Conservation (phyloP, 192 early-diverging fungal genomes). For the Geranomyces michiganensis region DNA sequence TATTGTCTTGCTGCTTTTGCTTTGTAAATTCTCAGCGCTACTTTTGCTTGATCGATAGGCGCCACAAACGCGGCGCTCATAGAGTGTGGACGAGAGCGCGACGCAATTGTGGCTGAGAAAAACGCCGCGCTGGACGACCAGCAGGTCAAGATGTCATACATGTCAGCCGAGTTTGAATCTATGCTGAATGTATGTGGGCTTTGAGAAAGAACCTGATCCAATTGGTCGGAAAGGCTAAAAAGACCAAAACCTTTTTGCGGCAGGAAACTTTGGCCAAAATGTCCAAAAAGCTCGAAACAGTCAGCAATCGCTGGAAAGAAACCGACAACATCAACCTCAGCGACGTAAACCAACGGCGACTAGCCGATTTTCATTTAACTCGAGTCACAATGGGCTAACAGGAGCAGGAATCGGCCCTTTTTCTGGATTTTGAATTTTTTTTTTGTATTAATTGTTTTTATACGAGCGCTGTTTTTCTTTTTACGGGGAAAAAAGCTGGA, state of each 20-base stretch:
- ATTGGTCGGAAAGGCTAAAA: too few species aligned
- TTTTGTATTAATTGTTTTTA: too few species aligned
- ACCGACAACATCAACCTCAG: slow-evolving; percentile 55
- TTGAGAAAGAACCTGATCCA: not conserved
- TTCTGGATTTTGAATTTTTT: too few species aligned
- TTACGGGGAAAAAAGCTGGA: too few species aligned
- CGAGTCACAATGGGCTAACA: slow-evolving; percentile 36
- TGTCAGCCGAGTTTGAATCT: slow-evolving; percentile 61
- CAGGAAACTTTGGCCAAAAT: slow-evolving; percentile 64
- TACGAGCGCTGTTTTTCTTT: too few species aligned
- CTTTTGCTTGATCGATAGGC: slow-evolving; percentile 22
- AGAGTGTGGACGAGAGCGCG: slow-evolving; percentile 55
- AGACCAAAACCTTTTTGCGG: too few species aligned
- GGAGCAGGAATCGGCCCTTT: too few species aligned
- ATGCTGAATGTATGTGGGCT: slow-evolving; percentile 56
- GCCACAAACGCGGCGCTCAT: slow-evolving; percentile 41
- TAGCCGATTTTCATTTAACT: slow-evolving; percentile 55
- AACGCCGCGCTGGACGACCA: slow-evolving; percentile 62
- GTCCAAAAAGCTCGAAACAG: slow-evolving; percentile 56
- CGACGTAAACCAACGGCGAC: slow-evolving; percentile 48
- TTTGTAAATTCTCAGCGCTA: not conserved
- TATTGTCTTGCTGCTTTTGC: not conserved
- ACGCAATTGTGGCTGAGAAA: slow-evolving; percentile 46
- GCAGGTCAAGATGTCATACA: slow-evolving; percentile 65
- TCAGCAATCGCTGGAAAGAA: slow-evolving; percentile 56